These are phyloP conservation scores for Phytophthora litchii DNA, from an alignment of 352 stramenopile species.

Conservation along the genomic window DNA sequence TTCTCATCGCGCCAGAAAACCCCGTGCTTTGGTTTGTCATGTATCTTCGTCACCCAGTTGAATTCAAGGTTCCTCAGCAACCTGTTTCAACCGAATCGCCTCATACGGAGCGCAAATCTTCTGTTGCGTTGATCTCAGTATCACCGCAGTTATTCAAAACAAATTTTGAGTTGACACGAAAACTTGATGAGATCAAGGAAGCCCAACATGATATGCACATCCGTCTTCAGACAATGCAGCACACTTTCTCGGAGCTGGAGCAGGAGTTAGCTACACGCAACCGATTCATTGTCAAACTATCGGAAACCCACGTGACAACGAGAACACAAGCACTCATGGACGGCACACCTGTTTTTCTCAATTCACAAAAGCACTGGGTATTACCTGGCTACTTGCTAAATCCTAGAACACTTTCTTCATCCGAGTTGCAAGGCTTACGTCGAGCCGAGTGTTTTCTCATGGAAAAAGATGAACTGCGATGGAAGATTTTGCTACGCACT, in stretches of 20 bases:
- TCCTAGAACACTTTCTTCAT: constrained; percentile 22
- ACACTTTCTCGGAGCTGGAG: constrained; percentile 24
- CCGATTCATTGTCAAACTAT: constrained; percentile 63
- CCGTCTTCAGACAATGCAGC: constrained; percentile 36
- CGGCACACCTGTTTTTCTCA: constrained; percentile 58
- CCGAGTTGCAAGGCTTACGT: constrained; percentile 50
- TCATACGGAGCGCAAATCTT: constrained; percentile 13
- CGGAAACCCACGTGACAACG: constrained; percentile 46
- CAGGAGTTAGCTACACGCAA: constrained; percentile 52
- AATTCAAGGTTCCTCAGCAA: not conserved
- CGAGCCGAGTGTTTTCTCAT: constrained; percentile 69
- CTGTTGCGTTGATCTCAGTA: constrained; percentile 10
- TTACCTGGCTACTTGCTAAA: constrained; percentile 45
- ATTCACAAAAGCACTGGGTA: constrained; percentile 76
- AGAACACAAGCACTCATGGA: constrained; percentile 75
- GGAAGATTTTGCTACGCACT: constrained; percentile 50
- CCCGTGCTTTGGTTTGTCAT: constrained; percentile 54
- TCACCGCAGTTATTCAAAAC: constrained; percentile 56
- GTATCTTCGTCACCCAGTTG: constrained; percentile 30
- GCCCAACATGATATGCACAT: constrained; percentile 47
- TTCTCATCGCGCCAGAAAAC: constrained; percentile 44
- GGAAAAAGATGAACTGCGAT: constrained; percentile 66
- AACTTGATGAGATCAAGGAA: constrained; percentile 56
- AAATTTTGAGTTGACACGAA: constrained; percentile 65
- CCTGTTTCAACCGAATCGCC: not conserved